Conservation (phyloP, 495 filamentous ascomycete genomes). For the Penicillium argentinense region DNA sequence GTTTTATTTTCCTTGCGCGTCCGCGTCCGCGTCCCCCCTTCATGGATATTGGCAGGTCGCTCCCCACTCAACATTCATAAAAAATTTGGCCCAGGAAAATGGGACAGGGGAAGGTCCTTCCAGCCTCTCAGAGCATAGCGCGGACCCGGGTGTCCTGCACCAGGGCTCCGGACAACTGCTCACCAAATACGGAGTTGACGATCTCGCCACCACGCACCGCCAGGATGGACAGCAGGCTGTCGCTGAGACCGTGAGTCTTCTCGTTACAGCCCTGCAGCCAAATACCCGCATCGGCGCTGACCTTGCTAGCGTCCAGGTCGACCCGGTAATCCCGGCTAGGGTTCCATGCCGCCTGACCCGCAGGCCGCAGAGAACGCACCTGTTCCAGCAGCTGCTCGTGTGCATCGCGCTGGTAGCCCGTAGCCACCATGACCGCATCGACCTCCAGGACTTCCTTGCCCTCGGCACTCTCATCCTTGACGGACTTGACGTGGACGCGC, state of each 20-base stretch:
- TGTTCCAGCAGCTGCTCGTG: conserved; percentile 76
- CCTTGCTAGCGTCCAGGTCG: conserved; percentile 60
- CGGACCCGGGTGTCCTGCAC: conserved; percentile 43
- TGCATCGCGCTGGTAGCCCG: conserved; percentile 77
- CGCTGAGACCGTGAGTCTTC: conserved; percentile 83
- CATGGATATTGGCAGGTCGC: too few relatives aligned
- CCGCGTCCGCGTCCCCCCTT: too few relatives aligned
- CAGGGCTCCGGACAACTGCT: conserved; percentile 34
- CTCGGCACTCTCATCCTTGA: conserved; percentile 26
- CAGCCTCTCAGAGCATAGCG: conserved; percentile 43
- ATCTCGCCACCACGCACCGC: conserved; percentile 76
- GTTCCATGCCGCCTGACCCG: conserved; percentile 37
- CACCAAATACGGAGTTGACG: conserved; percentile 71
- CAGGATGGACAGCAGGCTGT: conserved; percentile 76
- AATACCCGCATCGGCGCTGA: conserved; percentile 65
- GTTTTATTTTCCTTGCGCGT: not conserved
- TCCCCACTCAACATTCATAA: not conserved
- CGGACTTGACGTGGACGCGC: conserved; percentile 36
- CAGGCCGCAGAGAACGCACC: conserved; percentile 61
- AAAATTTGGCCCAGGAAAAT: too few relatives aligned
- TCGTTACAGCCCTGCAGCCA: conserved; percentile 97
- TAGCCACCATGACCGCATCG: conserved; percentile 82
- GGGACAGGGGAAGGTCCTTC: too few relatives aligned
- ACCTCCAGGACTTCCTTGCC: conserved; percentile 64
- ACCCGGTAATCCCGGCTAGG: conserved; percentile 71